These are phyloP conservation scores for Cercospora sp. DNA, from an alignment of 2,329 filamentous ascomycete genomes.

Conservation along the genomic window DNA sequence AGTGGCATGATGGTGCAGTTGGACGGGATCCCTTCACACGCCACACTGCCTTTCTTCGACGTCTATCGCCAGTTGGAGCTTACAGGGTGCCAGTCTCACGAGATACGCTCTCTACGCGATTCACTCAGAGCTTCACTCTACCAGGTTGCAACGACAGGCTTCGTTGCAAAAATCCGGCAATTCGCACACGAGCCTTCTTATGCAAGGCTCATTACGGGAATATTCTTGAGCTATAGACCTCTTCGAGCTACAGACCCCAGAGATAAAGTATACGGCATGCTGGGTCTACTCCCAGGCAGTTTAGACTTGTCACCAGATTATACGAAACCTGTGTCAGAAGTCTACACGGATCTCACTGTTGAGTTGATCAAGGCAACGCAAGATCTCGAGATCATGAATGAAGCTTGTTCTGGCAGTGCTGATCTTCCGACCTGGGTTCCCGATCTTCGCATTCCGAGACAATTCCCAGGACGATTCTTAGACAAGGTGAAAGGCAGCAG, in stretches of 20 bases:
- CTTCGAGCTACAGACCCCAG: not conserved
- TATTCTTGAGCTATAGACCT: not conserved
- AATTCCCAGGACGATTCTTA: not conserved
- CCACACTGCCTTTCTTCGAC: no score
- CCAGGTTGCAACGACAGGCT: no score
- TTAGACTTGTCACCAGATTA: not conserved
- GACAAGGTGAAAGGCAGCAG: not conserved
- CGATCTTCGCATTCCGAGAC: not conserved
- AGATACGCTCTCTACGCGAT: no score
- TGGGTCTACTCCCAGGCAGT: not conserved
- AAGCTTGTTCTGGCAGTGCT: conserved; percentile 1
- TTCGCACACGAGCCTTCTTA: not conserved
- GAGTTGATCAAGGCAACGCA: not conserved
- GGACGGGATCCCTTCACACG: no score
- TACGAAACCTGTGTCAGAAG: not conserved
- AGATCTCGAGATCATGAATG: not conserved
- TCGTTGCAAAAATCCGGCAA: not conserved
- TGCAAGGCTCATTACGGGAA: not conserved
- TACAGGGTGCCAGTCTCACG: no score
- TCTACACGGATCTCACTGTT: not conserved
- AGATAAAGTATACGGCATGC: conserved; percentile 11
- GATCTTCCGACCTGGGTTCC: not conserved
- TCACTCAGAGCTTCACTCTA: no score
- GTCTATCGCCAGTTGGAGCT: no score
- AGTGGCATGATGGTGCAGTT: no score